These are phyloP conservation scores for Musa balbisiana DNA, from an alignment of 202 grass and related monocot genomes.

Conservation along the genomic window DNA sequence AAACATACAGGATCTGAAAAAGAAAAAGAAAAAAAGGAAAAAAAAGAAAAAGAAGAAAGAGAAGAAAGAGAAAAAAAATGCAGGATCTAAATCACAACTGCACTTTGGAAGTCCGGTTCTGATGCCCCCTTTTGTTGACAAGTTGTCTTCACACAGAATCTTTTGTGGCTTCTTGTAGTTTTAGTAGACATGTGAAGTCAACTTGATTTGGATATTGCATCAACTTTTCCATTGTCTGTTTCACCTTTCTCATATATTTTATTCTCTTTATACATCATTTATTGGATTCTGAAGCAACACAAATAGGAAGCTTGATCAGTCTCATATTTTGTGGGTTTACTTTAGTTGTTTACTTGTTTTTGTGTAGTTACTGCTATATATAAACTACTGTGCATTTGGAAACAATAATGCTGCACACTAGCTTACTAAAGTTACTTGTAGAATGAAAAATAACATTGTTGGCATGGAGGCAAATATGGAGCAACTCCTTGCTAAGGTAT, in stretches of 20 bases:
- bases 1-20: not conserved
- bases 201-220: not conserved
- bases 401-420: not conserved
- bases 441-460: conserved; percentile 98
- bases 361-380: not conserved
- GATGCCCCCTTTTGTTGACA: not conserved
- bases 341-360: not conserved
- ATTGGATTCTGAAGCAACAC: too few relatives aligned
- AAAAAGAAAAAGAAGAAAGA: too few relatives aligned
- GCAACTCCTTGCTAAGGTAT: conserved; percentile 81
- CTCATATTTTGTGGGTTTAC: not conserved
- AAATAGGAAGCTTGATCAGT: not conserved
- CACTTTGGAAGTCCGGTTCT: not conserved
- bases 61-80: too few relatives aligned
- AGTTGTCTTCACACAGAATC: not conserved
- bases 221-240: not conserved
- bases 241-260: not conserved
- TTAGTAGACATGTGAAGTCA: not conserved
- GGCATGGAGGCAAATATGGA: conserved; percentile 95
- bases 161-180: not conserved
- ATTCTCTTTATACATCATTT: not conserved
- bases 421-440: conserved; percentile 17
- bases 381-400: not conserved
- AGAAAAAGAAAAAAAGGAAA: too few relatives aligned
- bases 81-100: not conserved